Conservation (phyloP, 2,329 filamentous ascomycete species). For the Intubia oerlemansii region DNA sequence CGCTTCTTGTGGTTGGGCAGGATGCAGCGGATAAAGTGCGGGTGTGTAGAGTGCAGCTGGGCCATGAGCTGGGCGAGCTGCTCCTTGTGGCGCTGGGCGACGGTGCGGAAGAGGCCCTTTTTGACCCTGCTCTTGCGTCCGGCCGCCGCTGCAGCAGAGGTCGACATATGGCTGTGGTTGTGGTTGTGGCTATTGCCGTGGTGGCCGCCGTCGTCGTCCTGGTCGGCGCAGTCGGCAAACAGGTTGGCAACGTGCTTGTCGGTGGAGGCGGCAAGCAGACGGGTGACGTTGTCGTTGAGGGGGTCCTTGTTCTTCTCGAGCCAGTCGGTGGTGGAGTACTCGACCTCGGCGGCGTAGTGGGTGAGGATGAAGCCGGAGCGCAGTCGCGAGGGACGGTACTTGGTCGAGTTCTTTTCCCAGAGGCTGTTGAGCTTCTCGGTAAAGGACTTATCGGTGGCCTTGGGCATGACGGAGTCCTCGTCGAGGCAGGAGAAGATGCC, state of each 20-base stretch:
- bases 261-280: constrained; percentile 60
- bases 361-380: constrained; percentile 89
- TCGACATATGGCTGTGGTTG: too few relatives aligned
- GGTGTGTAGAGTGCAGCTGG: constrained; percentile 86
- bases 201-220: constrained; percentile 46
- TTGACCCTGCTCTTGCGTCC: constrained; percentile 66
- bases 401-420: constrained; percentile 89
- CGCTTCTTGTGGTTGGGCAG: constrained; percentile 95
- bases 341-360: constrained; percentile 93
- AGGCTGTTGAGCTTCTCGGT: constrained; percentile 93
- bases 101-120: constrained; percentile 90
- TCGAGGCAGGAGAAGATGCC: constrained; percentile 97
- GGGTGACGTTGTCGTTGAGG: constrained; percentile 88
- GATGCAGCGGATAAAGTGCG: constrained; percentile 95
- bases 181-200: too few relatives aligned
- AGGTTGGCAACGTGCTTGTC: constrained; percentile 68
- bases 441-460: constrained; percentile 90
- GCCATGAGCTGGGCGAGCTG: constrained; percentile 92
- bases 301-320: constrained; percentile 98
- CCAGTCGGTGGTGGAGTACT: constrained; percentile 90
- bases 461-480: constrained; percentile 97
- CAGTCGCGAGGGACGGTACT: constrained; percentile 75
- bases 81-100: constrained; percentile 92
- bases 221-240: constrained; percentile 68
- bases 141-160: too few relatives aligned